Evolutionary conservation across 306 rosid genomes (phyloP).

Genomic region (Cajanus cajan): DNA sequence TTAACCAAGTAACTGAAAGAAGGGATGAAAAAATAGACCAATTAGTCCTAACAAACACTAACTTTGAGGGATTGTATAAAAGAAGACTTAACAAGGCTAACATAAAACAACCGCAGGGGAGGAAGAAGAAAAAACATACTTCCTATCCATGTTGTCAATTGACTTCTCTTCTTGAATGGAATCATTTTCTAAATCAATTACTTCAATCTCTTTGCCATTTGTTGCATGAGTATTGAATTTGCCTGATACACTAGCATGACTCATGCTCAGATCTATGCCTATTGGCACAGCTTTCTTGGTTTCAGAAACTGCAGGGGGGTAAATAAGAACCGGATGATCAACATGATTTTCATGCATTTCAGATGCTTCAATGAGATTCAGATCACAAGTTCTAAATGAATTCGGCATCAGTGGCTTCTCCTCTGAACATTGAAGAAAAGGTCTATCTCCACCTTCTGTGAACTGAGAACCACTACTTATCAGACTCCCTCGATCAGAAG

Average conservation of each 20-base stretch:
- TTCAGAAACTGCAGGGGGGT: slow-evolving; percentile 53
- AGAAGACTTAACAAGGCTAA: slow-evolving; percentile 3
- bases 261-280: slow-evolving; percentile 71
- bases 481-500: slow-evolving; percentile 47
- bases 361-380: slow-evolving; percentile 79
- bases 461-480: slow-evolving; percentile 48
- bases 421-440: slow-evolving; percentile 54
- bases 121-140: slow-evolving; percentile 49
- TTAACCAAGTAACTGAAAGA: not conserved
- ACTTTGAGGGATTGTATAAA: not conserved
- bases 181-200: slow-evolving; percentile 86
- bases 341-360: slow-evolving; percentile 74
- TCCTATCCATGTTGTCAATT: slow-evolving; percentile 53
- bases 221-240: slow-evolving; percentile 47
- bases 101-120: not conserved
- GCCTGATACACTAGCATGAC: slow-evolving; percentile 50
- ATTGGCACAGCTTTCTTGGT: slow-evolving; percentile 51
- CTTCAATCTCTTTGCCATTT: slow-evolving; percentile 80
- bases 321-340: slow-evolving; percentile 49
- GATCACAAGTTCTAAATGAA: slow-evolving; percentile 95
- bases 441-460: slow-evolving; percentile 44
- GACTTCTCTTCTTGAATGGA: slow-evolving; percentile 54
- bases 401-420: slow-evolving; percentile 63
- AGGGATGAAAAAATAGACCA: slow-evolving; percentile 11
- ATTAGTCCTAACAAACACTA: slow-evolving; percentile 21